Evolutionary conservation across 1,284 basidiomycete species (phyloP), one percentile per base, ranked within the genome.

Genomic region (Cutaneotrichosporon dermatis): DNA sequence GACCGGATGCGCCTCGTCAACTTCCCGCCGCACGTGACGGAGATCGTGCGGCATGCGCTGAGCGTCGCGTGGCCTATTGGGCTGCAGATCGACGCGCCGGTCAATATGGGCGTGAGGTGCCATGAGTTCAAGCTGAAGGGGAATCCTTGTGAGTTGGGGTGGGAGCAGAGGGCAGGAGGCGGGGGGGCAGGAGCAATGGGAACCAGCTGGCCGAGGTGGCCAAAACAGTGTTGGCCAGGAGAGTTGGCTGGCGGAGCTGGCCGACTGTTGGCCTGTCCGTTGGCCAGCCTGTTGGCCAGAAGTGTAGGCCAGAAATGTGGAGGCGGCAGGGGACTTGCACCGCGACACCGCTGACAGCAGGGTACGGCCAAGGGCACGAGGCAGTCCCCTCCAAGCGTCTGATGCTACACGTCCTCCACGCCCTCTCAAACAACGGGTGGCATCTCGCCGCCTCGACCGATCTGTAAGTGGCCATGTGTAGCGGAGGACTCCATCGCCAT

Each of bases 91-190:
- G 51, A 63, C 12, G 55, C 51, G 4, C 15, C 41, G 4, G 48
- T 59, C 43, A 64, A 61, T 42, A 39, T 56, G 10, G 54, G 45
- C n/a, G 61, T 59, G 10, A 12, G 39, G 12, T 40, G 39, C 39
- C 68, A 59, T 51, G 73, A 75, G 58, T 72, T 69, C 68, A 76
- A 75, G 61, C 54, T 75, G 25, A 46, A 44, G 2, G 74, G 74
- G 1, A 59, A 61, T 11, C 72, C 71, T 33, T 74, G 73, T 74
- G 52, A 63, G 72, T 64, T 9, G 12, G 6, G 4, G 13, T 4
- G 39, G 12, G 12, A 8, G 39, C 39, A 40, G 12, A 9, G 9
- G 43, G 43, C 12, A 4, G 9, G 6, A 4, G 43, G n/a, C 12
- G n/a, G n/a, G 43, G 15, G 43, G 8, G 16, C 8, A 10, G 8